Percentiles rank a stretch among this genome's conserved stretches.
phyloP scores from a whole-genome alignment of 2,329 filamentous ascomycete species.

The Diplodia intermedia region DNA sequence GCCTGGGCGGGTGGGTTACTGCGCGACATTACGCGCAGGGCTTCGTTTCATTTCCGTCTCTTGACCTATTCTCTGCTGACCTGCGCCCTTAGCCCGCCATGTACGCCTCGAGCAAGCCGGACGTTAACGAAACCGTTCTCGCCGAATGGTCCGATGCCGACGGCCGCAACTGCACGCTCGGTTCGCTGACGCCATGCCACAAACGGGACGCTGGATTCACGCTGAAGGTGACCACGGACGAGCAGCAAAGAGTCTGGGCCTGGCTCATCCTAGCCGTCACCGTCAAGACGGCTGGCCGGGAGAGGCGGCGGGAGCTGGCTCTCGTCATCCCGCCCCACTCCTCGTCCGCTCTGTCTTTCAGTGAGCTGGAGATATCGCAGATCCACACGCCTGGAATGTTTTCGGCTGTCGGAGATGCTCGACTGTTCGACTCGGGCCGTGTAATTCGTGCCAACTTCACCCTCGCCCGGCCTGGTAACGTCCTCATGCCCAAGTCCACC shows the following conservation, averaged over 20 bases:
- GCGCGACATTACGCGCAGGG: not conserved
- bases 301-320: not conserved
- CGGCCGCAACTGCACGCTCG: not conserved
- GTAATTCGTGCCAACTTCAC: not conserved
- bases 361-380: not conserved
- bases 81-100: not conserved
- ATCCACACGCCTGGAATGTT: not conserved
- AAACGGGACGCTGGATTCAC: not conserved
- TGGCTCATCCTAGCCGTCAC: not conserved
- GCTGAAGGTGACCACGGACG: not conserved
- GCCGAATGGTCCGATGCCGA: not conserved
- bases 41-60: not conserved
- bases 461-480: not conserved
- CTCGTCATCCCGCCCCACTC: not conserved
- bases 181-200: not conserved
- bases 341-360: not conserved
- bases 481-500: slow-evolving; percentile 3
- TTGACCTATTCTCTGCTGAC: not conserved
- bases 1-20: slow-evolving; percentile 8
- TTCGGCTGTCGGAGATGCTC: not conserved
- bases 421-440: not conserved
- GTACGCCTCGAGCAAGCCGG: not conserved
- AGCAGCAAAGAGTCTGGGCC: not conserved
- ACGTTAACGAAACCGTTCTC: not conserved
- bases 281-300: not conserved